Conservation (phyloP, 768 basidiomycete species). For the Hygrophoropsis aurantiaca region DNA sequence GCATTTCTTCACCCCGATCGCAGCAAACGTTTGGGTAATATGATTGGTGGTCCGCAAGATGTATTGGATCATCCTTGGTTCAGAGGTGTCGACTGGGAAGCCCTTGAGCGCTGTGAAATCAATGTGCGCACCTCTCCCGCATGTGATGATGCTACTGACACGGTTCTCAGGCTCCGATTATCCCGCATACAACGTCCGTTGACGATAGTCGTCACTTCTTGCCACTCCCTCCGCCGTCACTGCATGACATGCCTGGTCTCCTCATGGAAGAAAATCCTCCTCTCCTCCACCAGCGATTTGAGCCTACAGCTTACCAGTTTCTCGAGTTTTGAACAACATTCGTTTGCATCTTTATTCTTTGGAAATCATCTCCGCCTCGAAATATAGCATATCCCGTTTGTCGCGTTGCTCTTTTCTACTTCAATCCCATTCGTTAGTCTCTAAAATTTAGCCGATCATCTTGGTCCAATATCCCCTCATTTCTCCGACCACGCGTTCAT, state of each 20-base stretch:
- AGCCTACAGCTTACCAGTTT: constrained; percentile 70
- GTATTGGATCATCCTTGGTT: constrained; percentile 94
- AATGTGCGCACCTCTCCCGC: constrained; percentile 48
- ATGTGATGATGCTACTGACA: constrained; percentile 7
- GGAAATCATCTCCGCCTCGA: constrained; percentile 8
- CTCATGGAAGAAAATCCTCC: constrained; percentile 59
- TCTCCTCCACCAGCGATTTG: constrained; percentile 61
- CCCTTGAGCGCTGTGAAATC: constrained; percentile 83
- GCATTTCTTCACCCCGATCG: constrained; percentile 92
- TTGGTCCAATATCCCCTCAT: constrained; percentile 8
- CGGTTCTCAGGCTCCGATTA: constrained; percentile 71
- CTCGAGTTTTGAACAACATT: constrained; percentile 61
- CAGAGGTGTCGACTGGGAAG: constrained; percentile 90
- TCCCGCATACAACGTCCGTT: constrained; percentile 74
- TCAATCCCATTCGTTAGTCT: constrained; percentile 3
- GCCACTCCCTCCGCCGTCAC: constrained; percentile 70
- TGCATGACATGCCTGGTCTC: constrained; percentile 81
- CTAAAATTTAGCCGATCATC: constrained; percentile 3
- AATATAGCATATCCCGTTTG: constrained; percentile 25
- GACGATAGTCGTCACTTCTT: constrained; percentile 89
- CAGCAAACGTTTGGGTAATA: constrained; percentile 87
- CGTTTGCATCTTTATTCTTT: constrained; percentile 5
- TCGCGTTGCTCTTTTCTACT: constrained; percentile 4
- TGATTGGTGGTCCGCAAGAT: constrained; percentile 89
- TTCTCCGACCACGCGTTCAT: not conserved